phyloP scores from a whole-genome alignment of 164 flowering plant species.

The Piper longum region DNA sequence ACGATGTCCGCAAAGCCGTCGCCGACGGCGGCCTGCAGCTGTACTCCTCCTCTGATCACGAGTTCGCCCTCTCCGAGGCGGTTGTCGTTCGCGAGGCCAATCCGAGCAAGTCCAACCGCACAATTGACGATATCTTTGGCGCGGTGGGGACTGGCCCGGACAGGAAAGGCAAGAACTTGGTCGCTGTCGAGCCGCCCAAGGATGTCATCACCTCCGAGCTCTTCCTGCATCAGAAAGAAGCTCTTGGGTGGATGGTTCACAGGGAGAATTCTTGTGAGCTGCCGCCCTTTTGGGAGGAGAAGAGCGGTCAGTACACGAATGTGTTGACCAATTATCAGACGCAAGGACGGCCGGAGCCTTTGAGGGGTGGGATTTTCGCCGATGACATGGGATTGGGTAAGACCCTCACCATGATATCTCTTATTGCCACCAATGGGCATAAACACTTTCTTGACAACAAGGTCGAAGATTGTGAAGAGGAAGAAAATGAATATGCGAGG shows the following conservation, averaged over 20 bases:
- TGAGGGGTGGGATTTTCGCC: constrained; percentile 81
- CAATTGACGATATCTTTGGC: constrained; percentile 60
- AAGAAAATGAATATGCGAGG: constrained; percentile 19
- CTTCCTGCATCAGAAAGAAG: constrained; percentile 72
- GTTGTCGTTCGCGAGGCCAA: constrained; percentile 37
- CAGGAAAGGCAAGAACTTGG: constrained; percentile 13
- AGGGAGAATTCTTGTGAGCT: constrained; percentile 62
- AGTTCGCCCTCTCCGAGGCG: constrained; percentile 51
- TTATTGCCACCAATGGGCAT: constrained; percentile 57
- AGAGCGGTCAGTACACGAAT: constrained; percentile 46
- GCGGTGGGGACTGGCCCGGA: constrained; percentile 32
- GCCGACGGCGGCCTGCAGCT: constrained; percentile 33
- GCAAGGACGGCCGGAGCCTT: constrained; percentile 45
- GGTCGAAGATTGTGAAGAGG: constrained; percentile 9
- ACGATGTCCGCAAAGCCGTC: constrained; percentile 20
- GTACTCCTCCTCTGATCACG: constrained; percentile 18
- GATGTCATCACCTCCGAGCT: constrained; percentile 44
- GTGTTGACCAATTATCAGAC: constrained; percentile 55
- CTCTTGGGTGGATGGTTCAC: constrained; percentile 62
- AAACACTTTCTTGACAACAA: constrained; percentile 3
- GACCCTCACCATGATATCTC: constrained; percentile 75
- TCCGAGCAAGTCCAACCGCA: constrained; percentile 12
- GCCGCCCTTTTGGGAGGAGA: constrained; percentile 91
- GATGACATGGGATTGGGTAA: constrained; percentile 98
- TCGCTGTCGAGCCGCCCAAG: constrained; percentile 47